These are phyloP conservation scores for Colletotrichum sp. DNA, from an alignment of 2,329 filamentous ascomycete species.

Conservation along the genomic window DNA sequence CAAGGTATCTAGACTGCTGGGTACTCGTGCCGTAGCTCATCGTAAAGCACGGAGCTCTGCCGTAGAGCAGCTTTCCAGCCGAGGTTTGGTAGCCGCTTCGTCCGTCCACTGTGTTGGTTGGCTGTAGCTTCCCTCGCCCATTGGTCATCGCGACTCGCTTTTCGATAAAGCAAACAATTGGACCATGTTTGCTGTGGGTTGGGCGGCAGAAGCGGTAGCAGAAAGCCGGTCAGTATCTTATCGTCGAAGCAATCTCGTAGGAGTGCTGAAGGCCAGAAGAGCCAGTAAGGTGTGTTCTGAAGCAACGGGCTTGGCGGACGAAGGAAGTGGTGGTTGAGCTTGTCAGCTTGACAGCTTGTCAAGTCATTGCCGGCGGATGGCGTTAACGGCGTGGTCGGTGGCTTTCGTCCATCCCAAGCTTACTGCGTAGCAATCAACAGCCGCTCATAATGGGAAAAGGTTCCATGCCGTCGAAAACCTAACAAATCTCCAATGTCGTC, in stretches of 20 bases:
- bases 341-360: neutral
- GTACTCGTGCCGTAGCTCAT: neutral
- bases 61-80: neutral
- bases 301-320: neutral
- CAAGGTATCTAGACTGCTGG: neutral
- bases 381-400: neutral
- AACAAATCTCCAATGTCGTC: neutral
- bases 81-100: neutral
- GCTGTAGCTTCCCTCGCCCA: neutral
- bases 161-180: neutral
- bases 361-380: neutral
- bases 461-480: neutral
- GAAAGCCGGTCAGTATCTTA: constrained; percentile 6
- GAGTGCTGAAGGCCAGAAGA: neutral
- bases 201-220: neutral
- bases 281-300: neutral
- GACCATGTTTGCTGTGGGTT: neutral
- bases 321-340: neutral
- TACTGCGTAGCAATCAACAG: neutral
- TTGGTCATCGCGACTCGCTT: neutral
- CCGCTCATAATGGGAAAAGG: neutral
- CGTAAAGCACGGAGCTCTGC: neutral
- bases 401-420: neutral
- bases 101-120: neutral
- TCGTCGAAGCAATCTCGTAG: neutral